Conservation (phyloP, 1,139 yeast species). For the Taiozyma onychis region DNA sequence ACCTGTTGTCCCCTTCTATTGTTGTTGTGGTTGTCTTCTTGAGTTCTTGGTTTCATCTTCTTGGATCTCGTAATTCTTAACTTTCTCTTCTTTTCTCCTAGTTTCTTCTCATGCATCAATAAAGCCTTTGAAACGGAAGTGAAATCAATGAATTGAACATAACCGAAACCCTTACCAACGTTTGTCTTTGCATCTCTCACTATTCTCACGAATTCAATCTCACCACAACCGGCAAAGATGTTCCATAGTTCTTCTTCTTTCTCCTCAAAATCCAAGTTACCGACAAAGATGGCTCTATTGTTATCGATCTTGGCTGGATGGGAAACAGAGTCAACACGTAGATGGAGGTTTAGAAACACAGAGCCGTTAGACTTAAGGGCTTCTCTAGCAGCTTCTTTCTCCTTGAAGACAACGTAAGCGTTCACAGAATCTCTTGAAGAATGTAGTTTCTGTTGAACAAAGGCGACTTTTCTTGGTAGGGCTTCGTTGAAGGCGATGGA, state of each 20-base stretch:
- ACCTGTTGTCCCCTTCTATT: conserved; percentile 9
- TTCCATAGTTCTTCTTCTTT: conserved; percentile 86
- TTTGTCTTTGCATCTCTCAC: conserved; percentile 91
- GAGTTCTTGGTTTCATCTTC: conserved; percentile 36
- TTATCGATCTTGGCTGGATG: conserved; percentile 88
- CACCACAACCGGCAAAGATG: conserved; percentile 65
- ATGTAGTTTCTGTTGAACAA: conserved; percentile 74
- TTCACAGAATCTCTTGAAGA: conserved; percentile 74
- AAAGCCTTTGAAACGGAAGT: conserved; percentile 80
- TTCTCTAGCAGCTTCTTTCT: conserved; percentile 46
- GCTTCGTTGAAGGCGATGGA: conserved; percentile 88
- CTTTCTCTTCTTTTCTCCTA: conserved; percentile 47
- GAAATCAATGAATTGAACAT: conserved; percentile 84
- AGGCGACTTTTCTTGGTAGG: conserved; percentile 89
- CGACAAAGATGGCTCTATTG: conserved; percentile 83
- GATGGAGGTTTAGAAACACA: conserved; percentile 64
- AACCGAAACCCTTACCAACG: conserved; percentile 95
- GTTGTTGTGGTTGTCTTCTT: not conserved
- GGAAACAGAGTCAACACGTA: conserved; percentile 86
- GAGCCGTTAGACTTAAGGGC: conserved; percentile 56
- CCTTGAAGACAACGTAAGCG: conserved; percentile 75
- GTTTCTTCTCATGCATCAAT: conserved; percentile 60
- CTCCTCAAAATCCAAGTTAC: conserved; percentile 91
- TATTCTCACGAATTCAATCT: conserved; percentile 82
- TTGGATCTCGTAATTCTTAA: conserved; percentile 80